phyloP scores from a whole-genome alignment of 2,329 filamentous ascomycete species.

The Hypoxylon sp. region DNA sequence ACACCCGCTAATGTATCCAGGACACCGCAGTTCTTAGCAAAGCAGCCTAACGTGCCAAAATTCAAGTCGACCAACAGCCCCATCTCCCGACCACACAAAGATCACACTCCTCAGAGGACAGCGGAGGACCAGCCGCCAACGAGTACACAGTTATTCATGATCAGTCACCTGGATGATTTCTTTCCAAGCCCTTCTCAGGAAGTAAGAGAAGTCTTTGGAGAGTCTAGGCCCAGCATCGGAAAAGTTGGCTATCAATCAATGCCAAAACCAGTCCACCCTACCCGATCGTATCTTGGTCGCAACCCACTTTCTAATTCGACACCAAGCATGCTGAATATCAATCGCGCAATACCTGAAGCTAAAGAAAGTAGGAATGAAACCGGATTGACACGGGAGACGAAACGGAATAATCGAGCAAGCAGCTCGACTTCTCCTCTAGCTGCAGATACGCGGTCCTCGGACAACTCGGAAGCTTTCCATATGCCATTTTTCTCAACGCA shows the following conservation, averaged over 20 bases:
- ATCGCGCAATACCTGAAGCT: neutral
- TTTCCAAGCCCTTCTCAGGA: slow-evolving; percentile 69
- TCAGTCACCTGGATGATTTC: slow-evolving; percentile 63
- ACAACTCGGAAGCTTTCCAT: slow-evolving; percentile 30
- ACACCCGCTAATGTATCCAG: slow-evolving; percentile 16
- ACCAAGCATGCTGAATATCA: neutral
- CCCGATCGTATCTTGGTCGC: slow-evolving; percentile 3
- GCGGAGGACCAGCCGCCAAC: slow-evolving; percentile 47
- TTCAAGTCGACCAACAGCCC: slow-evolving; percentile 3
- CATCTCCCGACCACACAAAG: neutral
- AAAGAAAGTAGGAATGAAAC: neutral
- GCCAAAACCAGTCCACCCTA: slow-evolving; percentile 23
- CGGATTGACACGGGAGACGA: neutral
- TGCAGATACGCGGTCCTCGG: slow-evolving; percentile 11
- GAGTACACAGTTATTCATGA: slow-evolving; percentile 66
- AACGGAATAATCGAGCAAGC: slow-evolving; percentile 5
- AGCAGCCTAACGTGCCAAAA: slow-evolving; percentile 30
- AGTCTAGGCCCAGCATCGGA: slow-evolving; percentile 46
- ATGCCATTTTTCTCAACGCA: slow-evolving; percentile 59
- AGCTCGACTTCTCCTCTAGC: slow-evolving; percentile 2
- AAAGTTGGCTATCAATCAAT: slow-evolving; percentile 42
- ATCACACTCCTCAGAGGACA: slow-evolving; percentile 11
- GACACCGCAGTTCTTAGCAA: slow-evolving; percentile 41
- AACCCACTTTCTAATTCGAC: slow-evolving; percentile 1
- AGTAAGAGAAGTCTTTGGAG: slow-evolving; percentile 62